A percentile compares a stretch with the other conserved stretches of the same genome.
Conservation (phyloP, 805 yeast species). For the Komagataella populi region DNA sequence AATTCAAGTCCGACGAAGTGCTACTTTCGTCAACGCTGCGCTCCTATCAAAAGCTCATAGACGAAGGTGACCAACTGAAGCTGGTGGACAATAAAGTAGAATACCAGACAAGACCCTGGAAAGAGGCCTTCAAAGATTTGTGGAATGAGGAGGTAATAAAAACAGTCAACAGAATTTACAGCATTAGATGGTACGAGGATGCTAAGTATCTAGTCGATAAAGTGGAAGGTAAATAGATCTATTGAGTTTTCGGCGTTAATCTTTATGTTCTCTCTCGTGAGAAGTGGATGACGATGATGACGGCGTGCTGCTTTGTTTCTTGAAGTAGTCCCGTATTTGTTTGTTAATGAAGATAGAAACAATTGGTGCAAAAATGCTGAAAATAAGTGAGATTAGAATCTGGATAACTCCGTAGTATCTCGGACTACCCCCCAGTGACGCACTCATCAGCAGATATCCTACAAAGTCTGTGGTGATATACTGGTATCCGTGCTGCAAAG, state of each 20-base stretch:
- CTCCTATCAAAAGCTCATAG: slow-evolving; percentile 34
- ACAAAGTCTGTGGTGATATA: slow-evolving; percentile 71
- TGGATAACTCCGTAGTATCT: slow-evolving; percentile 43
- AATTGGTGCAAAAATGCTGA: slow-evolving; percentile 48
- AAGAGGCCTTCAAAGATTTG: slow-evolving; percentile 58
- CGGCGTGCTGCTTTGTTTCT: slow-evolving; percentile 9
- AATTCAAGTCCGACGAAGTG: slow-evolving; percentile 33
- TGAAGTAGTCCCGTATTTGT: slow-evolving; percentile 38
- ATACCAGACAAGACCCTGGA: slow-evolving; percentile 31
- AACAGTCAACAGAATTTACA: slow-evolving; percentile 50
- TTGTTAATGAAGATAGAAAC: slow-evolving; percentile 33
- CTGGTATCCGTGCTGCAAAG: slow-evolving; percentile 52
- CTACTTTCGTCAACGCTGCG: slow-evolving; percentile 32
- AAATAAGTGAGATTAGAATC: slow-evolving; percentile 29
- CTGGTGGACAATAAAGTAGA: slow-evolving; percentile 29
- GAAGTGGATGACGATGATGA: neutral
- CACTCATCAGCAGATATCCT: slow-evolving; percentile 67
- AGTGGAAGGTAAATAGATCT: slow-evolving; percentile 5
- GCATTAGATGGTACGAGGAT: slow-evolving; percentile 32
- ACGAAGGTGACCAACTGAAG: slow-evolving; percentile 36
- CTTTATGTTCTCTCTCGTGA: neutral
- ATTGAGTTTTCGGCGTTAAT: neutral
- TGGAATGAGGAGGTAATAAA: slow-evolving; percentile 67
- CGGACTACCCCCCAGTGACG: slow-evolving; percentile 60
- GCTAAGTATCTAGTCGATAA: slow-evolving; percentile 22